A percentile compares a stretch with the other conserved stretches of the same genome.
Evolutionary conservation across 441 rosid genomes (phyloP).

Genomic region (Codiaeum variegatum): DNA sequence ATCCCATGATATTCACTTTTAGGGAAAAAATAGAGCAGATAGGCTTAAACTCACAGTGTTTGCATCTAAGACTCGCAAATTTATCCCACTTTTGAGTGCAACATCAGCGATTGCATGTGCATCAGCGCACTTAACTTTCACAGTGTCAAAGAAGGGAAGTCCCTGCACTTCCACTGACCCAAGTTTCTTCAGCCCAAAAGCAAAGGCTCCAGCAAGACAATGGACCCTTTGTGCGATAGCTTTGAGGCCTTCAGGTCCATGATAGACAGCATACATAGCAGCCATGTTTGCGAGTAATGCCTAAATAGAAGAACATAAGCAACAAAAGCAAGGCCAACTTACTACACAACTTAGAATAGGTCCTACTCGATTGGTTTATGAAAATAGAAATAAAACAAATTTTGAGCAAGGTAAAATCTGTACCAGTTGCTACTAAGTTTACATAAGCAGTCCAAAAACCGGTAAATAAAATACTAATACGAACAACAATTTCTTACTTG

Average conservation of each 20-base stretch:
- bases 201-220: slow-evolving; percentile 86
- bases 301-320: slow-evolving; percentile 28
- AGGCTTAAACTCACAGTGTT: slow-evolving; percentile 58
- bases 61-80: slow-evolving; percentile 73
- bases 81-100: slow-evolving; percentile 65
- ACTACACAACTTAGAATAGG: not conserved
- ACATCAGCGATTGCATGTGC: slow-evolving; percentile 75
- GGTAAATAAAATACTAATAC: slow-evolving; percentile 9
- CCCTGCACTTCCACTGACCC: slow-evolving; percentile 79
- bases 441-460: not conserved
- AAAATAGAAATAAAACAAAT: slow-evolving; percentile 4
- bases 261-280: slow-evolving; percentile 96
- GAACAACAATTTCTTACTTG: slow-evolving; percentile 52
- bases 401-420: not conserved
- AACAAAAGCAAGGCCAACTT: slow-evolving; percentile 17
- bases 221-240: slow-evolving; percentile 69
- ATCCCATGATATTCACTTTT: slow-evolving; percentile 8
- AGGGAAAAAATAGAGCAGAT: slow-evolving; percentile 13
- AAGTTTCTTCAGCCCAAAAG: slow-evolving; percentile 81
- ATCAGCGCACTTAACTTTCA: slow-evolving; percentile 63
- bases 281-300: slow-evolving; percentile 96
- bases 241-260: slow-evolving; percentile 93
- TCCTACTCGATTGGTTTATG: not conserved
- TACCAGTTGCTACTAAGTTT: not conserved
- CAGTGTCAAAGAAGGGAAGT: slow-evolving; percentile 79